Evolutionary conservation across 345 rosid genomes (phyloP).

Genomic region (Gossypium mustelinum): DNA sequence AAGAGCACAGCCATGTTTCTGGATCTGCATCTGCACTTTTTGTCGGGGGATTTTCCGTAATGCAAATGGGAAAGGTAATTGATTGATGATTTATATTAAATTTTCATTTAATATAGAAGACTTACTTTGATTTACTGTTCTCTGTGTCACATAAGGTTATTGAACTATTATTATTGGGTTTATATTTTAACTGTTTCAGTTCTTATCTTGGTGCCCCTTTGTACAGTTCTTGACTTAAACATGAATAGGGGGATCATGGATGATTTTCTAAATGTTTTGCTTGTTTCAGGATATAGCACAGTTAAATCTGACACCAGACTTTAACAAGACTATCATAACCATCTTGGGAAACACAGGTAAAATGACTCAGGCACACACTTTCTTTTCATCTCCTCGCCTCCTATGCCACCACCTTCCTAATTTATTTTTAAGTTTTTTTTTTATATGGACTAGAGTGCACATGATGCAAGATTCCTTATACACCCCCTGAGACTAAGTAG

Average conservation of each 20-base stretch:
- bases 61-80: slow-evolving; percentile 64
- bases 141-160: not conserved
- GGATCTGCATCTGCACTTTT: slow-evolving; percentile 85
- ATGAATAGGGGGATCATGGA: not conserved
- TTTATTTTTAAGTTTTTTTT: not conserved
- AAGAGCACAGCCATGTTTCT: slow-evolving; percentile 49
- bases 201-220: not conserved
- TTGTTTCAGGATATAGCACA: slow-evolving; percentile 45
- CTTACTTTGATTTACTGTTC: not conserved
- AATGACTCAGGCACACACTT: not conserved
- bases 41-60: slow-evolving; percentile 78
- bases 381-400: not conserved
- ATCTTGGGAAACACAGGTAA: slow-evolving; percentile 82
- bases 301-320: slow-evolving; percentile 59
- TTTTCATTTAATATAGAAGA: not conserved
- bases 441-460: not conserved
- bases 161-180: slow-evolving; percentile 9
- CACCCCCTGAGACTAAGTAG: not conserved
- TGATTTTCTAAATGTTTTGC: slow-evolving; percentile 1
- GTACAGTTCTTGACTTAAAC: not conserved
- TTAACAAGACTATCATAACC: slow-evolving; percentile 56
- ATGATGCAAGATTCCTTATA: not conserved
- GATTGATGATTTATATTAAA: slow-evolving; percentile 7
- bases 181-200: not conserved
- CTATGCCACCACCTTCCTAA: not conserved